These are phyloP conservation scores for Fusarium protoensiforme DNA, from an alignment of 2,329 filamentous ascomycete genomes.

Conservation along the genomic window DNA sequence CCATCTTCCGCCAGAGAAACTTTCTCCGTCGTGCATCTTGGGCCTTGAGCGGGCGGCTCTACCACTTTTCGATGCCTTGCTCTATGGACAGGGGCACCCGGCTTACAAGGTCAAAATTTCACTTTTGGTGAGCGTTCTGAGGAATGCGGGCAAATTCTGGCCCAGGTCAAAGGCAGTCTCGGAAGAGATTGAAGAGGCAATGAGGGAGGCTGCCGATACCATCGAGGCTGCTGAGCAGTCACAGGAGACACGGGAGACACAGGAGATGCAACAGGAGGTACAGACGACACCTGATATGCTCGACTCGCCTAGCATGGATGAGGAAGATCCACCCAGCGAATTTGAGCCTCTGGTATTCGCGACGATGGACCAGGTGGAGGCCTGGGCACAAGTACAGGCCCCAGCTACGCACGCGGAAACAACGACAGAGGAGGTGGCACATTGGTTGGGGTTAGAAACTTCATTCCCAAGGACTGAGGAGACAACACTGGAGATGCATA, in stretches of 20 bases:
- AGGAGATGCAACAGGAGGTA: neutral
- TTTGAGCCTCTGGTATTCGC: neutral
- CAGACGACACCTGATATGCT: neutral
- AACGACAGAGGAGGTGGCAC: neutral
- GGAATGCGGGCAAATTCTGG: constrained; percentile 37
- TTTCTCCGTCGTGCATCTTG: constrained; percentile 38
- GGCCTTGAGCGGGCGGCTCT: constrained; percentile 21
- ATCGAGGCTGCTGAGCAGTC: neutral
- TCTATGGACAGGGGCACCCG: neutral
- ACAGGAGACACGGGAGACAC: no score
- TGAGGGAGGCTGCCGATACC: neutral
- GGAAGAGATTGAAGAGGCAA: constrained; percentile 1
- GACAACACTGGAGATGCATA: neutral
- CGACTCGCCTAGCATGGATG: neutral
- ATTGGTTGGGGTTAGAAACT: neutral
- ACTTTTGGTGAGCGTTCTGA: constrained; percentile 22
- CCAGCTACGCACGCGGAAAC: neutral
- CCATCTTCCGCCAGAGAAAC: constrained; percentile 26
- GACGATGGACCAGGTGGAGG: neutral
- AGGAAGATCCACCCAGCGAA: neutral
- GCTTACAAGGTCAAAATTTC: constrained; percentile 17
- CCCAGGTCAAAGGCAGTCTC: constrained; percentile 18
- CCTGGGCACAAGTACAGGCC: neutral
- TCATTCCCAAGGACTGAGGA: neutral
- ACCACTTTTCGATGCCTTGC: constrained; percentile 21